These are phyloP conservation scores for Colletotrichum shisoi DNA, from an alignment of 2,329 filamentous ascomycete species.

Conservation along the genomic window DNA sequence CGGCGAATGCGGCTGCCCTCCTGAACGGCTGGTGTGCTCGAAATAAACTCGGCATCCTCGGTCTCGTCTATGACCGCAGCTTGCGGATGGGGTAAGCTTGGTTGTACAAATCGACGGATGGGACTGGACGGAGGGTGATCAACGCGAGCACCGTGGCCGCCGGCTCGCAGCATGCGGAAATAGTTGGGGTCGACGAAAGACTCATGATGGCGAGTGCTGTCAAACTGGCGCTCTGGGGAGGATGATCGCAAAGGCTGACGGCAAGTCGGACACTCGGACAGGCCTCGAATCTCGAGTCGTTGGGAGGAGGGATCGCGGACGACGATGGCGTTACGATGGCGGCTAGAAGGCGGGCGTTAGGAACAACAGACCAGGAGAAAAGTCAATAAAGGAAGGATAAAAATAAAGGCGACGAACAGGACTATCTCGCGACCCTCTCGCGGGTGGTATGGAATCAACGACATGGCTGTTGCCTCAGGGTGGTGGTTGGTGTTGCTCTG, in stretches of 20 bases:
- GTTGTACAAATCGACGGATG: slow-evolving; percentile 62
- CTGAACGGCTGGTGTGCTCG: slow-evolving; percentile 60
- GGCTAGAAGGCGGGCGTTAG: slow-evolving; percentile 60
- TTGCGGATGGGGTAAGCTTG: slow-evolving; percentile 48
- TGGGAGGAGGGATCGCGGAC: slow-evolving; percentile 86
- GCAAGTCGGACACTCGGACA: slow-evolving; percentile 89
- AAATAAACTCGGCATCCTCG: slow-evolving; percentile 59
- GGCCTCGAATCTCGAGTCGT: slow-evolving; percentile 80
- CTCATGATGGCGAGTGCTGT: slow-evolving; percentile 57
- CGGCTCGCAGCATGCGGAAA: slow-evolving; percentile 85
- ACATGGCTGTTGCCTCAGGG: slow-evolving; percentile 55
- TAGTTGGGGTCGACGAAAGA: slow-evolving; percentile 90
- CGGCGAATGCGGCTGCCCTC: slow-evolving; percentile 77
- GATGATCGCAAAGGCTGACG: slow-evolving; percentile 71
- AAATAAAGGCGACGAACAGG: slow-evolving; percentile 65
- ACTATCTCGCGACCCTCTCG: slow-evolving; percentile 80
- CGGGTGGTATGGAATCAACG: slow-evolving; percentile 78
- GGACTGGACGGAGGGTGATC: slow-evolving; percentile 60
- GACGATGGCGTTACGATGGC: slow-evolving; percentile 90
- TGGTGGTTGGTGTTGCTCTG: not conserved
- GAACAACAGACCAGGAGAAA: not conserved
- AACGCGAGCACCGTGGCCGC: slow-evolving; percentile 56
- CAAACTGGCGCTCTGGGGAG: slow-evolving; percentile 61
- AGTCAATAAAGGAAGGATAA: slow-evolving; percentile 7
- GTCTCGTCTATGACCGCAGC: slow-evolving; percentile 44